Evolutionary conservation across 768 basidiomycete species (phyloP), one percentile per base, ranked within the genome.

Genomic region (Tricholoma saponaceum): DNA sequence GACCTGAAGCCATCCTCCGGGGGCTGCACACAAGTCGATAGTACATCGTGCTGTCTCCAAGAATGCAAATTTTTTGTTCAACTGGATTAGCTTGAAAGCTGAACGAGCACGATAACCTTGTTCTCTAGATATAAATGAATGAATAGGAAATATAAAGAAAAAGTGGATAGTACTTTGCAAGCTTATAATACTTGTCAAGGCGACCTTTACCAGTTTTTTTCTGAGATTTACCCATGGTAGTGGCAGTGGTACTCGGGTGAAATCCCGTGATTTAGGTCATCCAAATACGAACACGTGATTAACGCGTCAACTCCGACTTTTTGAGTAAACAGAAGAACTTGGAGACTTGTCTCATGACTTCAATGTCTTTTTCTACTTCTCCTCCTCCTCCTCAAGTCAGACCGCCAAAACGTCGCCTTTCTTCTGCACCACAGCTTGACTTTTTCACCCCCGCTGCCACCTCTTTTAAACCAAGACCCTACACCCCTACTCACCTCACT

Each of bases 91-190:
- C 75, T 99, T 99, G 87, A 96, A 96, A 2, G 97, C 97, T 14
- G 97, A 99, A 80, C 97, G 97, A 64, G 97, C 97, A 61, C 97
- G 91, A 71, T 95, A 99, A 60, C 97, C 97, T 79, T 99, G 97
- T 77, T 98, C 96, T 74, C 95, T 98, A 69, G 44, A 56, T 61
- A 35, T 33, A 51, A 54, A 41, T 57, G 13, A 52, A 59, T 32
- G 57, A 60, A 64, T 25, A 62, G 20, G 22, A 58, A 37, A 26
- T 26, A 30, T 12, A 60, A 58, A 20, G n/a, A 23, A 37, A 16
- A 18, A 41, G 30, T 60, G 9, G 56, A 22, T 57, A 69, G 49
- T 66, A 92, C 91, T 93, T 92, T 75, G 91, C 92, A 69, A 95
- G 89, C 69, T 92, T 94, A 76, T 98, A 98, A 74, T 96, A 98